Conservation (phyloP, 2,329 filamentous ascomycete species). For the Thelonectria rubi region DNA sequence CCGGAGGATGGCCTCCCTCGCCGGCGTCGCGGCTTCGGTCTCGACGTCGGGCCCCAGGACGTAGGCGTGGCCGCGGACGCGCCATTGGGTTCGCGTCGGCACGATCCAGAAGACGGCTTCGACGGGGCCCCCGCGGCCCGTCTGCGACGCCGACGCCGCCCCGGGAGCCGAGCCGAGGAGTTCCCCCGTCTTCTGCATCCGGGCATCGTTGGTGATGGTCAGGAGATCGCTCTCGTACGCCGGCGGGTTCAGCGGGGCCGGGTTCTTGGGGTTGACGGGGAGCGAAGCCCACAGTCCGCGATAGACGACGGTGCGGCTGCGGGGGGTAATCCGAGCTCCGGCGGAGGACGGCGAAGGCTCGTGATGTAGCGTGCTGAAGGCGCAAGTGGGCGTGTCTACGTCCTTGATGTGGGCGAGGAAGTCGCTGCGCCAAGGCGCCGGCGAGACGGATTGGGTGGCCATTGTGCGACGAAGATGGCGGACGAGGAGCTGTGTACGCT, state of each 20-base stretch:
- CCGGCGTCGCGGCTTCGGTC: conserved; percentile 51
- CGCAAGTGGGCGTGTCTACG: conserved; percentile 60
- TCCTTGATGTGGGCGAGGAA: conserved; percentile 61
- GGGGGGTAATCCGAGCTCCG: conserved; percentile 59
- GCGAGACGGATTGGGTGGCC: conserved; percentile 33
- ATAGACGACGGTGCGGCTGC: conserved; percentile 83
- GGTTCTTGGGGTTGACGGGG: conserved; percentile 76
- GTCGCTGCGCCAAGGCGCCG: conserved; percentile 62
- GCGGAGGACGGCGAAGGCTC: conserved; percentile 48
- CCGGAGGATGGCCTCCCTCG: conserved; percentile 66
- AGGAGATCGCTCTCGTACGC: conserved; percentile 79
- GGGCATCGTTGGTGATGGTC: conserved; percentile 85
- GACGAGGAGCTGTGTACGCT: conserved; percentile 42
- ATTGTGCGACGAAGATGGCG: conserved; percentile 44
- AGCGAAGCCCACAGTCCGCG: conserved; percentile 84
- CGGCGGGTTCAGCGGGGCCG: conserved; percentile 74
- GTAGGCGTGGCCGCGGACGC: conserved; percentile 79
- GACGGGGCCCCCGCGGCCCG: conserved; percentile 73
- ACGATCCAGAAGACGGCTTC: conserved; percentile 87
- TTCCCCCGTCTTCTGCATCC: conserved; percentile 85
- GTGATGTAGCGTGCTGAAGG: conserved; percentile 60
- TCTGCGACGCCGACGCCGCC: conserved; percentile 46
- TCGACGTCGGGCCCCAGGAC: conserved; percentile 77
- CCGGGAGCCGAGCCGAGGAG: conserved; percentile 56
- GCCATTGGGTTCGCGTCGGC: conserved; percentile 80